phyloP scores from a whole-genome alignment of 192 early-diverging fungal genomes.

The Coemansia sp. region DNA sequence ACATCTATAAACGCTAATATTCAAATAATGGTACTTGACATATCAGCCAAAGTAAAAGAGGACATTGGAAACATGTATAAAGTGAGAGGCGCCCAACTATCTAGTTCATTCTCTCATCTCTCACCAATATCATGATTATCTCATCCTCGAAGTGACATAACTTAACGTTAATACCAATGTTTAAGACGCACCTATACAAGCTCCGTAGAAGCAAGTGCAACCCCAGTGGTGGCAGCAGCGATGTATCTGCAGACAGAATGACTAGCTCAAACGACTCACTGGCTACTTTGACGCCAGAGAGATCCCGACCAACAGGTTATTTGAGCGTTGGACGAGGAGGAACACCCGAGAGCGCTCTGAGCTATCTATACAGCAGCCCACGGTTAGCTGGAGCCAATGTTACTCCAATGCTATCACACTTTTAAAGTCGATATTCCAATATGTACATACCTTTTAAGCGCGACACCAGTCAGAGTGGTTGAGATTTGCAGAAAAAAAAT shows the following conservation, averaged over 20 bases:
- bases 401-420: not conserved
- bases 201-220: not conserved
- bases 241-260: not conserved
- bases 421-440: not conserved
- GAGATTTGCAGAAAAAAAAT: slow-evolving; percentile 1
- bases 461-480: not conserved
- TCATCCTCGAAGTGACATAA: not conserved
- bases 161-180: not conserved
- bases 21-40: not conserved
- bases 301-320: not conserved
- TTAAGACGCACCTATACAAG: not conserved
- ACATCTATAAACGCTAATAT: not conserved
- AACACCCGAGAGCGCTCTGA: not conserved
- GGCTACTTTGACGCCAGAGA: not conserved
- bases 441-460: not conserved
- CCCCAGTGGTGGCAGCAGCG: not conserved
- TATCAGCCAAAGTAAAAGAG: not conserved
- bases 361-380: slow-evolving; percentile 13
- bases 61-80: not conserved
- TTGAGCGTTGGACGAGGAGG: not conserved
- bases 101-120: not conserved
- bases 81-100: not conserved
- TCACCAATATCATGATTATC: not conserved
- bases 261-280: not conserved
- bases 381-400: not conserved